Evolutionary conservation across 2,329 filamentous ascomycete species (phyloP).

Genomic region (Fusarium camptoceras): DNA sequence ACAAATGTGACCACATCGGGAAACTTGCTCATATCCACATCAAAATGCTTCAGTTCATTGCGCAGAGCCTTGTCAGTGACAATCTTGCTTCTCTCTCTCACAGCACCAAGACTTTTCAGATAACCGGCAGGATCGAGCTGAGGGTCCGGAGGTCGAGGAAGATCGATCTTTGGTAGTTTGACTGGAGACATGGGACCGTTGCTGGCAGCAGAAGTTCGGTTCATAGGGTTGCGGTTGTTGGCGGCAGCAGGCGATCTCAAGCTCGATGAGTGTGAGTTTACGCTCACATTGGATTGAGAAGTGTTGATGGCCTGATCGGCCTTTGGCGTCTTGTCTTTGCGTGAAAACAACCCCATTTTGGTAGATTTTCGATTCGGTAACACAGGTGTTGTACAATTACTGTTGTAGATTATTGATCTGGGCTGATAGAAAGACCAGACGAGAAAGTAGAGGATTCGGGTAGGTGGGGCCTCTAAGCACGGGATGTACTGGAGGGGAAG

Average conservation of each 20-base stretch:
- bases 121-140: constrained; percentile 89
- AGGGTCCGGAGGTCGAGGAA: constrained; percentile 89
- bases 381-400: constrained; percentile 22
- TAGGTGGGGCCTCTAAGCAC: constrained; percentile 38
- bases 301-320: constrained; percentile 56
- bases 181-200: constrained; percentile 63
- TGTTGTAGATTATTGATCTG: constrained; percentile 30
- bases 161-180: constrained; percentile 78
- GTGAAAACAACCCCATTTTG: constrained; percentile 68
- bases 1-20: constrained; percentile 86
- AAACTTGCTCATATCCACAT: constrained; percentile 88
- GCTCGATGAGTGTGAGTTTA: constrained; percentile 64
- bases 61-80: constrained; percentile 81
- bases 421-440: constrained; percentile 40
- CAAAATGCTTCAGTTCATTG: constrained; percentile 86
- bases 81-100: constrained; percentile 81
- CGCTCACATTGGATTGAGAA: constrained; percentile 62
- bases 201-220: constrained; percentile 65
- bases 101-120: constrained; percentile 87
- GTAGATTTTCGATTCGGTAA: constrained; percentile 23
- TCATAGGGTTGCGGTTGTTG: constrained; percentile 52
- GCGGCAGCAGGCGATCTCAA: constrained; percentile 42
- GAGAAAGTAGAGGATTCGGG: constrained; percentile 37
- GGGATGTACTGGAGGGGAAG: constrained; percentile 39
- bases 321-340: constrained; percentile 64